phyloP scores from a whole-genome alignment of 2,329 filamentous ascomycete genomes.

The Didymella glomerata region DNA sequence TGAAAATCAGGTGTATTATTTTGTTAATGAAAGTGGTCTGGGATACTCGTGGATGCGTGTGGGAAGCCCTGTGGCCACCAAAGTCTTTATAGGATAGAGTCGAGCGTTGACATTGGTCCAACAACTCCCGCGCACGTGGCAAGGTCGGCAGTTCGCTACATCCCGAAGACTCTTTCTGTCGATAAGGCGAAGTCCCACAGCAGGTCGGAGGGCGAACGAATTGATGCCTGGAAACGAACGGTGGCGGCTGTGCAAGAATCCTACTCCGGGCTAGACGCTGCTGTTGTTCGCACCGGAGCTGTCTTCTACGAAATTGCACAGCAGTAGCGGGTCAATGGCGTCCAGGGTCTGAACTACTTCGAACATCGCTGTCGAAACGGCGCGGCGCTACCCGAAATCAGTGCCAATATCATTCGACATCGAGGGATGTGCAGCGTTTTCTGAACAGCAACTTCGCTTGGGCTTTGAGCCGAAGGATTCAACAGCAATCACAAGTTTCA shows the following conservation, averaged over 20 bases:
- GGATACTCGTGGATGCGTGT: constrained; percentile 12
- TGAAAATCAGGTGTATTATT: constrained; percentile 20
- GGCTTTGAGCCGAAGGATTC: not conserved
- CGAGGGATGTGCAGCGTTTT: not conserved
- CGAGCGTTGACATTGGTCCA: constrained; percentile 24
- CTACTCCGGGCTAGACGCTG: constrained; percentile 4
- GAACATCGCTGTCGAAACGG: constrained; percentile 8
- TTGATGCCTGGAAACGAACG: not conserved
- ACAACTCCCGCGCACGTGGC: constrained; percentile 21
- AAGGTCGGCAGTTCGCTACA: constrained; percentile 23
- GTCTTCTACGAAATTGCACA: constrained; percentile 14
- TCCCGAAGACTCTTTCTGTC: constrained; percentile 8
- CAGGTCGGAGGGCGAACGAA: constrained; percentile 12
- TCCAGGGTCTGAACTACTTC: constrained; percentile 6
- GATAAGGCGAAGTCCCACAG: constrained; percentile 11
- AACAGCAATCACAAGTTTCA: not conserved
- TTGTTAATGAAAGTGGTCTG: constrained; percentile 29
- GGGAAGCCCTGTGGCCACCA: constrained; percentile 18
- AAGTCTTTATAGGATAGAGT: constrained; percentile 31
- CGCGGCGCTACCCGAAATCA: constrained; percentile 13
- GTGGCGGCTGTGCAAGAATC: not conserved
- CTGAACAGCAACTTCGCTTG: not conserved
- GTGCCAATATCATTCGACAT: not conserved
- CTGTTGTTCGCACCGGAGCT: constrained; percentile 1
- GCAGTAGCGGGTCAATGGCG: constrained; percentile 14